Evolutionary conservation across 179 eudicot genomes (phyloP).

Genomic region (Gypsophila paniculata): DNA sequence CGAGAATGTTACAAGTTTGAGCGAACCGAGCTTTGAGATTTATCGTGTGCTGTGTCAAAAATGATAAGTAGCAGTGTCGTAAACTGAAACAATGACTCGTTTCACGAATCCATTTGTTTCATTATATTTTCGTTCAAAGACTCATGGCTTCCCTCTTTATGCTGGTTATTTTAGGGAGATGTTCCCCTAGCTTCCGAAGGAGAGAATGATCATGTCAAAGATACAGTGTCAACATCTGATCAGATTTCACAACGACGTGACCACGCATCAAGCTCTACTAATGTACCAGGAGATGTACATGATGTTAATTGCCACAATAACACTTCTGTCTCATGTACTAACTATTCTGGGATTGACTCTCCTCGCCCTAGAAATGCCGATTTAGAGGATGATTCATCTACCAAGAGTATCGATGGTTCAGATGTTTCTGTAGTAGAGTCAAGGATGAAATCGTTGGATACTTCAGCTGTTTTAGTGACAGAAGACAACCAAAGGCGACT

Average conservation of each 20-base stretch:
- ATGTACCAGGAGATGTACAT: conserved; percentile 10
- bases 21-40: too few relatives aligned
- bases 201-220: conserved; percentile 23
- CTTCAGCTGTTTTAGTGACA: conserved; percentile 22
- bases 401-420: conserved; percentile 25
- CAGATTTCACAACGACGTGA: conserved; percentile 21
- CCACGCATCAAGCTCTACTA: conserved; percentile 17
- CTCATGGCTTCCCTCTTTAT: conserved; percentile 20
- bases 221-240: conserved; percentile 22
- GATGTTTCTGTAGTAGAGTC: conserved; percentile 31
- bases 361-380: conserved; percentile 16
- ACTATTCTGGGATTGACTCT: conserved; percentile 21
- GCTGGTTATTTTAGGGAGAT: conserved; percentile 25
- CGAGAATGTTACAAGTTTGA: too few relatives aligned
- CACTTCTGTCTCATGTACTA: conserved; percentile 21
- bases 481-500: conserved; percentile 26
- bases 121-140: neutral
- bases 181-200: conserved; percentile 16
- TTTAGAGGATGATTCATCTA: conserved; percentile 28
- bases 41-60: too few relatives aligned
- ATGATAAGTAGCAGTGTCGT: too few relatives aligned
- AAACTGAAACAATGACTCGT: too few relatives aligned
- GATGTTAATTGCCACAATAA: conserved; percentile 1
- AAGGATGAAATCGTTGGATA: conserved; percentile 34
- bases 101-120: neutral